These are phyloP conservation scores for Macrophomina phaseolina DNA, from an alignment of 2,329 filamentous ascomycete species.

Conservation along the genomic window DNA sequence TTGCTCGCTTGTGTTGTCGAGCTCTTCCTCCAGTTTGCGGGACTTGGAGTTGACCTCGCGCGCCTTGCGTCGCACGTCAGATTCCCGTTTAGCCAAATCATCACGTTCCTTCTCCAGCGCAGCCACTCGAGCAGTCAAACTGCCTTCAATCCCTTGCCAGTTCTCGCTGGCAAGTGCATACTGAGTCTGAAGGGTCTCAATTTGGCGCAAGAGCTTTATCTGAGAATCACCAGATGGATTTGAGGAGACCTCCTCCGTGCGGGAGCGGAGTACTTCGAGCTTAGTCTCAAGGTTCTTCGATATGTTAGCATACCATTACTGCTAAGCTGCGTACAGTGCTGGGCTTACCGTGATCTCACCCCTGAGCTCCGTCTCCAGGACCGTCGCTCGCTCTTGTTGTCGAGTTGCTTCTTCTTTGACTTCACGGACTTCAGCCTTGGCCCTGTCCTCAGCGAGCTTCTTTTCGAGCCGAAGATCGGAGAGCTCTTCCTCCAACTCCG, in stretches of 20 bases:
- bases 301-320: slow-evolving; percentile 33
- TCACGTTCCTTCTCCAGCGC: slow-evolving; percentile 89
- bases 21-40: slow-evolving; percentile 78
- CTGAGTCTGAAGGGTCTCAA: slow-evolving; percentile 94
- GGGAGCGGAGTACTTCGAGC: slow-evolving; percentile 82
- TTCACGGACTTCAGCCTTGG: slow-evolving; percentile 71
- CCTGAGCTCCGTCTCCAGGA: slow-evolving; percentile 77
- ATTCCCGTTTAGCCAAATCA: slow-evolving; percentile 81
- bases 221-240: slow-evolving; percentile 81
- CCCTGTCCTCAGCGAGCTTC: slow-evolving; percentile 73
- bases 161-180: slow-evolving; percentile 94
- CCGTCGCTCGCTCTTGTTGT: slow-evolving; percentile 71
- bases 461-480: slow-evolving; percentile 74
- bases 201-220: slow-evolving; percentile 87
- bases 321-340: too few relatives aligned
- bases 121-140: slow-evolving; percentile 76
- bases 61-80: slow-evolving; percentile 86
- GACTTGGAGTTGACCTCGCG: slow-evolving; percentile 76
- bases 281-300: slow-evolving; percentile 80
- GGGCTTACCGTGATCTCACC: slow-evolving; percentile 67
- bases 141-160: slow-evolving; percentile 95
- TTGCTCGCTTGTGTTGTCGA: slow-evolving; percentile 71
- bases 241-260: slow-evolving; percentile 88
- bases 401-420: slow-evolving; percentile 74
- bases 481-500: slow-evolving; percentile 68